Base-by-base conservation (phyloP, 768 basidiomycete species). In the Tricholoma sp. region DNA sequence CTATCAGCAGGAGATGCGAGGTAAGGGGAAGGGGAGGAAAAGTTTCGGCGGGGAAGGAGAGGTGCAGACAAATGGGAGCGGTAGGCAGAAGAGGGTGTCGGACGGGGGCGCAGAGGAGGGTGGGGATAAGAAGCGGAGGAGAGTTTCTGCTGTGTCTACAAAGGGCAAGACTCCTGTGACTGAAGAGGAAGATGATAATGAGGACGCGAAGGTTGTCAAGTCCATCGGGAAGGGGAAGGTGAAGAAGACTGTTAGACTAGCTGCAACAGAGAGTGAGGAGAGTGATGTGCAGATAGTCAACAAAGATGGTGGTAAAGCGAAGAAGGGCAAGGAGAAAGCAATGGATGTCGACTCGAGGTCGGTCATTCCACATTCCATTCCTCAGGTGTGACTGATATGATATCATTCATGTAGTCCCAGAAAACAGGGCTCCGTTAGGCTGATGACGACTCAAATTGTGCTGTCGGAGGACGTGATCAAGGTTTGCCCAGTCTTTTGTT, bases 401-500 rank as follows among this genome's bases (percentile, higher is more conserved):
- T 9, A 50, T 21, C 45, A 29, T 56, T 22, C 57, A 18, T 22
- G 19, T 6, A 64, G 57, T 41, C 50, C 61, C 31, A 62, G 63
- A 43, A 61, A 54, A 19, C 18, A 56, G 19, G 49, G 57, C 19
- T 4, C 56, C 12, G 64, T 89, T 22, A 74, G 76, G 37, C 63
- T 93, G 52, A 77, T 92, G 76, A 85, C 88, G 0, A 94, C 91
- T 0, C 82, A 86, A 55, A 76, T 89, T 1, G 67, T 64, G 1
- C 70, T 94, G 37, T 60, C 74, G 0, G 84, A 89, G 5, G 75
- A 81, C 18, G 78, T 84, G 3, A 64, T 78, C 51, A 88, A 83
- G 78, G 88, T 85, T 32, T n/a, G 76, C 69, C 16, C 47, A 19
- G 18, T 5, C 31, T 11, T 47, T 21, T 21, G 4, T 8, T 14